These are phyloP conservation scores for Alternaria burnsii DNA, from an alignment of 2,329 filamentous ascomycete genomes.

Conservation along the genomic window DNA sequence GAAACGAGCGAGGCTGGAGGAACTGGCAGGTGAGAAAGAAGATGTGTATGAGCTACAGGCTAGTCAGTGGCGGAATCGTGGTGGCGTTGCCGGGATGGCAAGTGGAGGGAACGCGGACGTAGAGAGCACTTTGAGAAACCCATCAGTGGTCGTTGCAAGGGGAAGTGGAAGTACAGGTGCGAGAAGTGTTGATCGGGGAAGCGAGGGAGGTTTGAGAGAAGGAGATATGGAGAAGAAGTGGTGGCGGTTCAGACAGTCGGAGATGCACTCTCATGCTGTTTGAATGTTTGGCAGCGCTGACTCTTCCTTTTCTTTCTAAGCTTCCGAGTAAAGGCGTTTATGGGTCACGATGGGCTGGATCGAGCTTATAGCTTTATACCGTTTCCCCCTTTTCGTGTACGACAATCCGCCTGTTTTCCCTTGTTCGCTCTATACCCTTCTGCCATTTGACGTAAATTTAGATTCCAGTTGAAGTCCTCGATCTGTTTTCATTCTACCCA, in stretches of 20 bases:
- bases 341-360: neutral
- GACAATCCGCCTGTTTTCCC: neutral
- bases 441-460: neutral
- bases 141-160: conserved; percentile 12
- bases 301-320: neutral
- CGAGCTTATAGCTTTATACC: neutral
- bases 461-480: neutral
- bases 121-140: neutral
- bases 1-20: conserved; percentile 76
- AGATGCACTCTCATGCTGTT: conserved; percentile 19
- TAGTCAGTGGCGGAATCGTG: conserved; percentile 49
- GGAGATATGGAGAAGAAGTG: conserved; percentile 29
- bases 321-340: neutral
- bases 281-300: neutral
- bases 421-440: conserved; percentile 16
- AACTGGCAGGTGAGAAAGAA: conserved; percentile 71
- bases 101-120: neutral
- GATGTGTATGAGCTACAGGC: conserved; percentile 56
- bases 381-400: neutral
- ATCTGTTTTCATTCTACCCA: neutral
- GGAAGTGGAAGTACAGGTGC: conserved; percentile 24
- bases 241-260: conserved; percentile 29
- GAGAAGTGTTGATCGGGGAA: conserved; percentile 17
- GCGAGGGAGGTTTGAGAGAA: conserved; percentile 18
- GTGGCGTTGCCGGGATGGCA: conserved; percentile 8